Conservation (phyloP, 768 basidiomycete genomes). For the Imleria badia region DNA sequence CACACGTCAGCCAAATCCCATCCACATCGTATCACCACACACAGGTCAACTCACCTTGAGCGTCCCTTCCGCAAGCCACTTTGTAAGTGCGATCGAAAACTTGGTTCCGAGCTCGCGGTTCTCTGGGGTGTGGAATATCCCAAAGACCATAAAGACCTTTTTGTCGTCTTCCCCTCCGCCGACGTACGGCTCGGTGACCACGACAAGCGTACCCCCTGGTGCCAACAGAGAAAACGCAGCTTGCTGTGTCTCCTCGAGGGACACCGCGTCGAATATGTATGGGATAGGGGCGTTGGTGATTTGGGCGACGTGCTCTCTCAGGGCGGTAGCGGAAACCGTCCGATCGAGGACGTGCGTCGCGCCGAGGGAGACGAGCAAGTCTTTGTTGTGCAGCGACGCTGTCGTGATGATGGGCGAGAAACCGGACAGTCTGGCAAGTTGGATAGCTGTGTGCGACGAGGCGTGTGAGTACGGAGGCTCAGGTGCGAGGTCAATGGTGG, state of each 20-base stretch:
- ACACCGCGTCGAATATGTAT: slow-evolving; percentile 32
- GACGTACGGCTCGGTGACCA: background rate
- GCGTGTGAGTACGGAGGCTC: background rate
- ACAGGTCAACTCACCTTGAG: slow-evolving; percentile 14
- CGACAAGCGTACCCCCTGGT: slow-evolving; percentile 29
- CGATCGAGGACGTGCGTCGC: slow-evolving; percentile 38
- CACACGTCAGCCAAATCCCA: background rate
- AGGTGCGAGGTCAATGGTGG: no score
- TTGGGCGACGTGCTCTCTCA: slow-evolving; percentile 6
- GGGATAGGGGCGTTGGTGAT: slow-evolving; percentile 5
- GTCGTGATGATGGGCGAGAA: slow-evolving; percentile 40
- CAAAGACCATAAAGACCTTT: background rate
- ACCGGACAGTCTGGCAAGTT: slow-evolving; percentile 33
- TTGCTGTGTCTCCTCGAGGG: slow-evolving; percentile 33
- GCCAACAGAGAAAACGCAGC: slow-evolving; percentile 30
- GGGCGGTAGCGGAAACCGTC: slow-evolving; percentile 12
- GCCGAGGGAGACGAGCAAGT: slow-evolving; percentile 32
- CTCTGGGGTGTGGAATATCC: background rate
- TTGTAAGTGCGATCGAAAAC: slow-evolving; percentile 9
- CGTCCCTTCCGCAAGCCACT: slow-evolving; percentile 18
- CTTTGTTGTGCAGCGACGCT: slow-evolving; percentile 34
- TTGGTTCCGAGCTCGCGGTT: slow-evolving; percentile 9
- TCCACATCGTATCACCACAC: background rate
- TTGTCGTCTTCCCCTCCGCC: background rate
- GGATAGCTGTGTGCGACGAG: slow-evolving; percentile 23